A percentile compares a stretch with the other conserved stretches of the same genome.
These are phyloP conservation scores for Balansia obtecta DNA, from an alignment of 2,329 filamentous ascomycete species.

Conservation along the genomic window DNA sequence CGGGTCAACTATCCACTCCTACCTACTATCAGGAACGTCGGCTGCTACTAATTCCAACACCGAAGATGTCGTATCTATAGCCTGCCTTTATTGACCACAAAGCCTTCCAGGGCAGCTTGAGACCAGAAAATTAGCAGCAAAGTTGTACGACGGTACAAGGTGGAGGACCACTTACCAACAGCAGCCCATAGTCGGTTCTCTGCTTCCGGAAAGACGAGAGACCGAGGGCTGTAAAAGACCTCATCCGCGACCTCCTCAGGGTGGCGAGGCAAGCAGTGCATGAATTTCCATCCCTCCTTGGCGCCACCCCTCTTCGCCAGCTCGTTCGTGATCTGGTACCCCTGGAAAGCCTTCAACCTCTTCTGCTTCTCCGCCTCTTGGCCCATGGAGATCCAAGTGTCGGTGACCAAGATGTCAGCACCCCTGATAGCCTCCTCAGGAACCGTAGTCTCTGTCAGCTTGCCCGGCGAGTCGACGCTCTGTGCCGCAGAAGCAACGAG, in stretches of 20 bases:
- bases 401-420: constrained; percentile 85
- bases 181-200: constrained; percentile 93
- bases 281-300: constrained; percentile 87
- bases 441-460: constrained; percentile 59
- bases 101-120: constrained; percentile 65
- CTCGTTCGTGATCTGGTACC: constrained; percentile 84
- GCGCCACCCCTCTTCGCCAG: constrained; percentile 76
- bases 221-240: constrained; percentile 80
- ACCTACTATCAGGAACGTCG: too few species aligned
- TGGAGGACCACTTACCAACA: constrained; percentile 42
- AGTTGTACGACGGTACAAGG: not conserved
- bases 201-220: constrained; percentile 84
- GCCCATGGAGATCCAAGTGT: constrained; percentile 98
- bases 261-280: constrained; percentile 94
- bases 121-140: too few species aligned
- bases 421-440: constrained; percentile 78
- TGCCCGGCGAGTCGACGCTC: constrained; percentile 46
- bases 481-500: constrained; percentile 55
- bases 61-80: constrained; percentile 34
- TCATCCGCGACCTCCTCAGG: constrained; percentile 87
- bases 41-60: too few species aligned
- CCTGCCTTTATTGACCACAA: constrained; percentile 87
- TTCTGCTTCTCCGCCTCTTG: constrained; percentile 77
- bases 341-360: constrained; percentile 66
- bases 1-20: too few species aligned